Conservation (phyloP, 2,329 filamentous ascomycete species). For the Ophioceras dolichostomum region DNA sequence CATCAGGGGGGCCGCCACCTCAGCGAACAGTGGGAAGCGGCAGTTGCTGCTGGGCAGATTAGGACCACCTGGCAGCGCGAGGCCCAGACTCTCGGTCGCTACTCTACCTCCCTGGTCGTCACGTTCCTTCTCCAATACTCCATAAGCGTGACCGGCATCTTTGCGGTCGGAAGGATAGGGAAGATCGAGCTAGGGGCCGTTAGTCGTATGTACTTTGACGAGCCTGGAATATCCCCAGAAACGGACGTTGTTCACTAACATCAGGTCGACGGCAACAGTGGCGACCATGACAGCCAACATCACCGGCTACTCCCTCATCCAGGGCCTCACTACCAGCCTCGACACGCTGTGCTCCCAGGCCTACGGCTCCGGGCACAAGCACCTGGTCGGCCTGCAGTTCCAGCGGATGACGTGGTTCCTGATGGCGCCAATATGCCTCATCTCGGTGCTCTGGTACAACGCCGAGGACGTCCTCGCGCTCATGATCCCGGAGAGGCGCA, state of each 20-base stretch:
- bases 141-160: slow-evolving; percentile 70
- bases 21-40: slow-evolving; percentile 72
- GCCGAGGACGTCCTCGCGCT: slow-evolving; percentile 49
- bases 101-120: slow-evolving; percentile 57
- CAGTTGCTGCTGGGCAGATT: slow-evolving; percentile 68
- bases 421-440: slow-evolving; percentile 51
- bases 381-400: slow-evolving; percentile 73
- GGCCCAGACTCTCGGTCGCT: slow-evolving; percentile 63
- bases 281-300: slow-evolving; percentile 74
- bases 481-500: slow-evolving; percentile 60
- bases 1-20: slow-evolving; percentile 43
- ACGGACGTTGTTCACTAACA: neutral
- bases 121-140: slow-evolving; percentile 77
- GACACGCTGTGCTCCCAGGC: slow-evolving; percentile 92
- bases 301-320: slow-evolving; percentile 63
- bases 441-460: slow-evolving; percentile 56
- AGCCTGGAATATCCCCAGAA: neutral
- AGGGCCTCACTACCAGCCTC: slow-evolving; percentile 77
- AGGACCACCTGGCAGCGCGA: slow-evolving; percentile 88
- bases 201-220: slow-evolving; percentile 24
- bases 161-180: slow-evolving; percentile 65
- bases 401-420: slow-evolving; percentile 74
- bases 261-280: slow-evolving; percentile 20
- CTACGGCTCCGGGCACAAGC: slow-evolving; percentile 81
- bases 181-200: slow-evolving; percentile 57